Percentiles rank a stretch among this genome's conserved stretches.
phyloP scores from a whole-genome alignment of 2,329 filamentous ascomycete genomes.

The Alternaria rosae region DNA sequence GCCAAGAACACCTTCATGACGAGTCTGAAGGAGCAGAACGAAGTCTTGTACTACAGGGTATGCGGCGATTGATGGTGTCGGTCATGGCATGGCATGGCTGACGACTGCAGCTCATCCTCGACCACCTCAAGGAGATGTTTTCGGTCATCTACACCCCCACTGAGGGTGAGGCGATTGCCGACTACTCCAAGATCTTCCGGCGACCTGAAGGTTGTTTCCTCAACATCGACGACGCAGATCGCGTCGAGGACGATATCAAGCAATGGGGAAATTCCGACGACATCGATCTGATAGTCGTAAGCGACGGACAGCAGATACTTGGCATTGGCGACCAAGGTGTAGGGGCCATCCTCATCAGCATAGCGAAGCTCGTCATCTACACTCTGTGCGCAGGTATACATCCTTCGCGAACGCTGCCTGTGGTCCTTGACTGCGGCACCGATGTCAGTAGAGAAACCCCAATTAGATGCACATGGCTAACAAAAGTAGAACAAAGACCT shows the following conservation, averaged over 20 bases:
- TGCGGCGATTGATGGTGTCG: conserved; percentile 13
- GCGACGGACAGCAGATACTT: conserved; percentile 76
- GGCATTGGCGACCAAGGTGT: conserved; percentile 91
- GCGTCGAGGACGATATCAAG: conserved; percentile 70
- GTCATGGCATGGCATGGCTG: neutral
- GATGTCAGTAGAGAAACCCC: conserved; percentile 56
- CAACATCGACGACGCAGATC: conserved; percentile 72
- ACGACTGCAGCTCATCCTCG: conserved; percentile 68
- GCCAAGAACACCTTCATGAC: conserved; percentile 90
- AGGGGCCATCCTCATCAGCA: conserved; percentile 82
- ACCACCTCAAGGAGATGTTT: conserved; percentile 87
- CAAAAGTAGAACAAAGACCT: conserved; percentile 68
- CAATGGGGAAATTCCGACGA: conserved; percentile 76
- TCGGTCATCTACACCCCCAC: conserved; percentile 91
- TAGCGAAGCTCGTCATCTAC: conserved; percentile 82
- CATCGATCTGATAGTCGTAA: conserved; percentile 88
- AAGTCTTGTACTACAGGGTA: conserved; percentile 80
- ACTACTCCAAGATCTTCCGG: conserved; percentile 80
- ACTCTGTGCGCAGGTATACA: conserved; percentile 89
- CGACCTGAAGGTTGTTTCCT: conserved; percentile 82
- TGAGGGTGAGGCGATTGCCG: conserved; percentile 85
- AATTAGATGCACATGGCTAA: conserved; percentile 8
- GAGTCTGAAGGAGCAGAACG: conserved; percentile 84
- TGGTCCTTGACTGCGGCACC: conserved; percentile 86
- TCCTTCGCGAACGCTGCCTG: conserved; percentile 77